Base-by-base conservation (phyloP, 768 basidiomycete species). In the Tulasnella sp. region DNA sequence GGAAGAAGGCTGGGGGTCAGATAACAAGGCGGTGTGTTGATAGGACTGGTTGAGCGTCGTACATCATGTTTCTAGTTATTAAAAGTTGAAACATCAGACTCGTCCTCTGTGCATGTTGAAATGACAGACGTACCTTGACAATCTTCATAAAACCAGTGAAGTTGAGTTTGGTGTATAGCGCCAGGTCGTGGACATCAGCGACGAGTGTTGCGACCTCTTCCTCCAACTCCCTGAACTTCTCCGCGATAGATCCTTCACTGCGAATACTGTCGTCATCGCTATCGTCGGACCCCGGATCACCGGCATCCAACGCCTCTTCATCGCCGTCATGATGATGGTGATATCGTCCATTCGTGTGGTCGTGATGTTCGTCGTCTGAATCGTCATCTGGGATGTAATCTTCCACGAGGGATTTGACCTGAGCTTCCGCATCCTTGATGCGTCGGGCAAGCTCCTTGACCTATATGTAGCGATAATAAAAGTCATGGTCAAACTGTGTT, bases 91-190 rank as follows among this genome's bases (percentile, higher is more conserved):
- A 50, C 51, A 34, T 50, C 43, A 17, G 29, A 51, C n/a, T 48
- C 5, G 45, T 15, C 11, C 15, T 56, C 54, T 5, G 7, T 15
- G 51, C 30, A 10, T 42, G 48, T 42, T 21, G 34, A 15, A 24
- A 49, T 30, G 58, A 1, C 24, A 49, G 11, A 70, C 71, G 49
- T 61, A 86, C 88, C 80, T 98, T 97, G 63, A 97, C 76, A 63
- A 97, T 97, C 74, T 99, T 99, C 78, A 97, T 87, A 70, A 99
- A 99, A 9, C 96, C 96, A 1, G 96, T 97, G 67, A 97, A 93
- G 70, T 98, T 98, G 56, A 98, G 80, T 70, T 98, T 98, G 2
- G 95, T 94, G 70, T 94, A 88, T 29, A 97, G 75, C 1, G 93
- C 92, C 42, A 94, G 78, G 70, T 92, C 89, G 65, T 93, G 89